Percentiles rank a stretch among this genome's conserved stretches.
phyloP scores from a whole-genome alignment of 1,284 basidiomycete species.

The Cystobasidium sp. region DNA sequence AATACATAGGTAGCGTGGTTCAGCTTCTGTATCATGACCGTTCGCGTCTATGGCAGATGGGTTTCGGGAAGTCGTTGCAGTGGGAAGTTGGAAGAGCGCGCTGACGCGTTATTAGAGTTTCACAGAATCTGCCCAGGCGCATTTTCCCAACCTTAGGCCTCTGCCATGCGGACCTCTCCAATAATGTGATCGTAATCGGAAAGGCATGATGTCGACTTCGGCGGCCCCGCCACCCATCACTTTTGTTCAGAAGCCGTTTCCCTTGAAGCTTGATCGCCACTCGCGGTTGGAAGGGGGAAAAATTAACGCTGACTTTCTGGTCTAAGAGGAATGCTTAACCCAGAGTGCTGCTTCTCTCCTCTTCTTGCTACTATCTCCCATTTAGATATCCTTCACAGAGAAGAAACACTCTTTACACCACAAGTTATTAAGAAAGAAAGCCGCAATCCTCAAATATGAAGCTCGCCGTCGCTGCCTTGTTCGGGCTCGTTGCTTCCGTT shows the following conservation, averaged over 20 bases:
- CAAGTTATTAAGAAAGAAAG: slow-evolving; percentile 5
- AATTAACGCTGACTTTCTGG: slow-evolving; percentile 16
- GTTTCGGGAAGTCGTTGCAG: no score
- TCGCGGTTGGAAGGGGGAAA: slow-evolving; percentile 15
- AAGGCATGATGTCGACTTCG: slow-evolving; percentile 7
- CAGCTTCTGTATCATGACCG: no score
- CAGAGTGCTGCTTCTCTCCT: neutral
- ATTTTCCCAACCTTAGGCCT: neutral
- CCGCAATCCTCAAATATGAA: slow-evolving; percentile 14
- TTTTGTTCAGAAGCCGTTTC: slow-evolving; percentile 1
- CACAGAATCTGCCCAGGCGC: neutral
- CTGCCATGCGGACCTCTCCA: neutral
- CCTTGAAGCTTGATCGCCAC: slow-evolving; percentile 17
- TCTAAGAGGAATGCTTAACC: slow-evolving; percentile 2
- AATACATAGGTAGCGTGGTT: no score
- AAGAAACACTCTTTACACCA: slow-evolving; percentile 15
- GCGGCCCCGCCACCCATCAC: slow-evolving; percentile 8
- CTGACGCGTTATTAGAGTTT: slow-evolving; percentile 1
- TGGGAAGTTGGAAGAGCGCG: neutral
- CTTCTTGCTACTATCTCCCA: slow-evolving; percentile 6
- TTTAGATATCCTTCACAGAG: neutral
- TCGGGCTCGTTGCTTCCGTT: slow-evolving; percentile 38
- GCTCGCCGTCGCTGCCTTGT: slow-evolving; percentile 30
- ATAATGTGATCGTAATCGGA: slow-evolving; percentile 20
- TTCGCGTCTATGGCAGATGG: no score